Conservation (phyloP, 495 filamentous ascomycete species). For the Oidiodendron maius region DNA sequence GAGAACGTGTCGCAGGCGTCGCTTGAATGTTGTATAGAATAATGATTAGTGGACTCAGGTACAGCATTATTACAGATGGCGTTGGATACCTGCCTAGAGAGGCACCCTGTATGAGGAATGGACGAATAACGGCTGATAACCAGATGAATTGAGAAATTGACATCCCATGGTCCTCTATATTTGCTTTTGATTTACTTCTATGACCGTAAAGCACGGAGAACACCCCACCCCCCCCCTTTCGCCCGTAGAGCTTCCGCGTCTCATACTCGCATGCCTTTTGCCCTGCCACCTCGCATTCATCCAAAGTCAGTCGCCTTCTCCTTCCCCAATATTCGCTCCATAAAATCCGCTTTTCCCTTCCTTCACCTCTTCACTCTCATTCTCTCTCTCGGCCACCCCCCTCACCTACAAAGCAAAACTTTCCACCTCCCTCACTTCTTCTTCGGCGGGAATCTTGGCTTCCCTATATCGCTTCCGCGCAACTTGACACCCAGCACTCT, state of each 20-base stretch:
- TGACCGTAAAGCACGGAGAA: conserved; percentile 9
- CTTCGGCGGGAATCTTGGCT: conserved; percentile 63
- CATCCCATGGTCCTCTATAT: background rate
- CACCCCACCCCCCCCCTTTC: background rate
- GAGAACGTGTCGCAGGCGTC: conserved; percentile 31
- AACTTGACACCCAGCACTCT: conserved; percentile 80
- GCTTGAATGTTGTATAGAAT: conserved; percentile 5
- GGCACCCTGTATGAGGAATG: no score
- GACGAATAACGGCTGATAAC: background rate
- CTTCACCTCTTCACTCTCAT: no score
- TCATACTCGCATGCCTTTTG: no score
- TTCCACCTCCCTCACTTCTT: conserved; percentile 22
- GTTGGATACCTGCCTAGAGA: background rate
- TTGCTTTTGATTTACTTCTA: conserved; percentile 8
- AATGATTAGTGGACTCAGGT: no score
- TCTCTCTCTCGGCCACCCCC: no score
- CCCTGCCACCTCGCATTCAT: no score
- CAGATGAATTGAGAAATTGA: background rate
- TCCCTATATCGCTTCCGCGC: conserved; percentile 69
- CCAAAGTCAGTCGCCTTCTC: no score
- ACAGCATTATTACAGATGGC: background rate
- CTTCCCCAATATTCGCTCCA: no score
- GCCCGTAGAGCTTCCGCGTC: no score
- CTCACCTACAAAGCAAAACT: no score
- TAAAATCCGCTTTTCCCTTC: no score